Conservation (phyloP, 2,329 filamentous ascomycete genomes). For the Claviceps sp. region DNA sequence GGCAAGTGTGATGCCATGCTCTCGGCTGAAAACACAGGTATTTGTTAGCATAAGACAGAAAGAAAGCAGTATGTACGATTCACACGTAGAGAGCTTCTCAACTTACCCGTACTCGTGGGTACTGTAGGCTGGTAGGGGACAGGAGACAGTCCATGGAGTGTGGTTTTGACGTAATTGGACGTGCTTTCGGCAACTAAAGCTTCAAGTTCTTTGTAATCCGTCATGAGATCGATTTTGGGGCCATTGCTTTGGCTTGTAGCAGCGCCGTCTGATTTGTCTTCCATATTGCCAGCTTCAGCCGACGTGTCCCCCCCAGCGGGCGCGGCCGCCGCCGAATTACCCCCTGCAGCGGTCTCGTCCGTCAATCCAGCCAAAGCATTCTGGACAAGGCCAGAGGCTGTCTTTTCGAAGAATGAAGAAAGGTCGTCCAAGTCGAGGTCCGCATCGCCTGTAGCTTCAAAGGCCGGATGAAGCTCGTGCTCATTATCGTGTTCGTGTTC, state of each 20-base stretch:
- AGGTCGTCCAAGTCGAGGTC: conserved; percentile 27
- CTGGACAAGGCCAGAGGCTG: conserved; percentile 26
- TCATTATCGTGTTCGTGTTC: background rate
- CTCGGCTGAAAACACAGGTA: conserved; percentile 12
- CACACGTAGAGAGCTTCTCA: background rate
- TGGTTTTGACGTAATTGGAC: conserved; percentile 31
- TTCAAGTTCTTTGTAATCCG: conserved; percentile 29
- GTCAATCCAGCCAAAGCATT: conserved; percentile 25
- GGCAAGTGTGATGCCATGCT: conserved; percentile 21
- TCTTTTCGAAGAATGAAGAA: conserved; percentile 29
- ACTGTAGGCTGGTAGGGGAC: conserved; percentile 29
- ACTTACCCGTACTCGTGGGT: conserved; percentile 25
- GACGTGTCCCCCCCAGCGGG: conserved; percentile 12
- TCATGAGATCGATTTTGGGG: conserved; percentile 20
- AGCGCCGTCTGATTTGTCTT: conserved; percentile 11
- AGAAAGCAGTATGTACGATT: background rate
- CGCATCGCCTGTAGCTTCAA: conserved; percentile 15
- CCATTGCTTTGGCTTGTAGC: conserved; percentile 13
- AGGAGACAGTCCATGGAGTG: conserved; percentile 28
- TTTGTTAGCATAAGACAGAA: conserved; percentile 2
- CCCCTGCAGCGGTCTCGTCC: conserved; percentile 12
- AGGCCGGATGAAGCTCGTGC: conserved; percentile 10
- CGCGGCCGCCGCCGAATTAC: conserved; percentile 6
- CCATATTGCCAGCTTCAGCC: conserved; percentile 13
- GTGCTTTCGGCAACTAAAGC: conserved; percentile 31